These are phyloP conservation scores for Calycina herbarum DNA, from an alignment of 2,329 filamentous ascomycete species.

Conservation along the genomic window DNA sequence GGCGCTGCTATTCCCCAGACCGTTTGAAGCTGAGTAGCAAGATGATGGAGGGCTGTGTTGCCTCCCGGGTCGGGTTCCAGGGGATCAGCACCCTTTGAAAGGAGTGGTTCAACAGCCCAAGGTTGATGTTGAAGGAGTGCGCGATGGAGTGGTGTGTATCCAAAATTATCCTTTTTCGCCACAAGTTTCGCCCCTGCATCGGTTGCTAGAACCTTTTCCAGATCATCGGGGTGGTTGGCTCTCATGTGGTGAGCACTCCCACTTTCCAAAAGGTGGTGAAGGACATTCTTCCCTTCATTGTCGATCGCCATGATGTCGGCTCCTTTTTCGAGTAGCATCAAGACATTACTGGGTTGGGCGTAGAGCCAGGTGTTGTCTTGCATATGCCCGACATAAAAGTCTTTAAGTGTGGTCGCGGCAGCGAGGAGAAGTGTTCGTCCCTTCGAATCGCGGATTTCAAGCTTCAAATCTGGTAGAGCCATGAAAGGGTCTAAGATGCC, in stretches of 20 bases:
- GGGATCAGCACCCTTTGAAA: constrained; percentile 15
- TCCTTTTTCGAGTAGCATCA: constrained; percentile 20
- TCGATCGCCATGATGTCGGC: constrained; percentile 23
- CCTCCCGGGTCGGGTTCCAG: constrained; percentile 18
- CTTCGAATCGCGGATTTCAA: constrained; percentile 12
- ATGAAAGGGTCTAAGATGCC: constrained; percentile 16
- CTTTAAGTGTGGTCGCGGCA: constrained; percentile 5
- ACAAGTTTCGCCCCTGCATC: constrained; percentile 1
- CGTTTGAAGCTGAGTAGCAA: constrained; percentile 9
- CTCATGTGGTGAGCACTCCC: constrained; percentile 5
- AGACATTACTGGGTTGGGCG: constrained; percentile 6
- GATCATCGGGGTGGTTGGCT: constrained; percentile 1
- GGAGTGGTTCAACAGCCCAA: constrained; percentile 4
- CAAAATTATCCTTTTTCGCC: constrained; percentile 19
- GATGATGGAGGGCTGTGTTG: constrained; percentile 22
- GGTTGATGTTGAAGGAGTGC: constrained; percentile 3
- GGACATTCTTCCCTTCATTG: constrained; percentile 21
- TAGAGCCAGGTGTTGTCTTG: neutral
- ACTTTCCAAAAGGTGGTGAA: constrained; percentile 24
- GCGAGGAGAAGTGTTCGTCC: constrained; percentile 15
- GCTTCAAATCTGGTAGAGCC: constrained; percentile 4
- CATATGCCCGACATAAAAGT: neutral
- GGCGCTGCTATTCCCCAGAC: neutral
- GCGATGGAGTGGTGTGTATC: constrained; percentile 17
- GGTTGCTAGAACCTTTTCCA: neutral